Conservation (phyloP, 169 alveolate genomes). For the Babesia ovis region DNA sequence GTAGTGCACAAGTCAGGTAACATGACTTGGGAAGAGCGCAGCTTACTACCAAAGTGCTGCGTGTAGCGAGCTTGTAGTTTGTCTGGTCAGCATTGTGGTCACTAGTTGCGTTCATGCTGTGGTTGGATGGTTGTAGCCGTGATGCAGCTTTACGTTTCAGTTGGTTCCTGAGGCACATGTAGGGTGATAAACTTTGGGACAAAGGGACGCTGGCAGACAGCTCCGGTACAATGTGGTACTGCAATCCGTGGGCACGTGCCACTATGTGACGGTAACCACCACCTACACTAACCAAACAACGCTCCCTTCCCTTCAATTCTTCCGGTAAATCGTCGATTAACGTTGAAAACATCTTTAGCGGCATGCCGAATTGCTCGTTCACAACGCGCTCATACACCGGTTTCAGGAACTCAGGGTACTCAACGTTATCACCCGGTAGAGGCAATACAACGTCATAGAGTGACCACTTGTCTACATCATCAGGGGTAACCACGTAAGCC, state of each 20-base stretch:
- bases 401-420: conserved; percentile 45
- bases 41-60: conserved; percentile 36
- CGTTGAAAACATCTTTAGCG: conserved; percentile 43
- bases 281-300: conserved; percentile 52
- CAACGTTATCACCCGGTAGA: conserved; percentile 85
- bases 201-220: not conserved
- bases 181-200: not conserved
- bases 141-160: not conserved
- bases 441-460: conserved; percentile 90
- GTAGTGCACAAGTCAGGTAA: conserved; percentile 59
- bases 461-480: conserved; percentile 77
- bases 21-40: conserved; percentile 66
- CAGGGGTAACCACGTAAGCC: conserved; percentile 70
- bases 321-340: conserved; percentile 10
- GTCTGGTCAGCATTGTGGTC: not conserved
- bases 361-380: conserved; percentile 39
- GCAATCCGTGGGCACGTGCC: conserved; percentile 46
- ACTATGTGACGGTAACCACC: conserved; percentile 60
- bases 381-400: conserved; percentile 35
- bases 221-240: conserved; percentile 45
- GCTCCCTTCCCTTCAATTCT: conserved; percentile 26
- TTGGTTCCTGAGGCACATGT: conserved; percentile 21
- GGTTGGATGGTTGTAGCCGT: not conserved
- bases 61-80: conserved; percentile 6
- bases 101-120: not conserved